Evolutionary conservation across 2,329 filamentous ascomycete genomes (phyloP).

Genomic region (Aureobasidium zeae): DNA sequence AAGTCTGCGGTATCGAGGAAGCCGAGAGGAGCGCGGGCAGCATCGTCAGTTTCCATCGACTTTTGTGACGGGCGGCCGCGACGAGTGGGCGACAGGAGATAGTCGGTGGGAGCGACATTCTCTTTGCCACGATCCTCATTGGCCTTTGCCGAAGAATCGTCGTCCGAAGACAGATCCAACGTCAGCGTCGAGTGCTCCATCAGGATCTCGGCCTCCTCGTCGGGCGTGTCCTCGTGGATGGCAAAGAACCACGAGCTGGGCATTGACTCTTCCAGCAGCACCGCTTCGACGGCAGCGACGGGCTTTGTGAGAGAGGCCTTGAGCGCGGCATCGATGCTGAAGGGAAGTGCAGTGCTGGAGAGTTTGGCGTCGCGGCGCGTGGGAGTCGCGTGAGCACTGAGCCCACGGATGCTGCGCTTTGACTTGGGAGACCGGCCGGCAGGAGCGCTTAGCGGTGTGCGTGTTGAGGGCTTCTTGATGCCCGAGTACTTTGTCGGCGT

Average conservation of each 20-base stretch:
- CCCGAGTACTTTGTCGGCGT: conserved; percentile 31
- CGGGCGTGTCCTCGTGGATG: conserved; percentile 84
- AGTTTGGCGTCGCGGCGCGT: conserved; percentile 62
- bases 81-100: conserved; percentile 12
- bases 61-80: conserved; percentile 8
- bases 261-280: conserved; percentile 49
- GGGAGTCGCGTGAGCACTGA: conserved; percentile 47
- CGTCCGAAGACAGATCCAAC: conserved; percentile 83
- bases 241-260: conserved; percentile 73
- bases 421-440: conserved; percentile 71
- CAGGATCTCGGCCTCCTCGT: conserved; percentile 84
- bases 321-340: conserved; percentile 77
- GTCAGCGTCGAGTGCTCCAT: conserved; percentile 84
- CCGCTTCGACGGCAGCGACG: conserved; percentile 28
- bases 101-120: conserved; percentile 67
- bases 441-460: conserved; percentile 46
- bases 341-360: conserved; percentile 48
- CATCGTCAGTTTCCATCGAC: conserved; percentile 29
- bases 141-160: conserved; percentile 52
- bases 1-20: conserved; percentile 30
- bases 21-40: conserved; percentile 24
- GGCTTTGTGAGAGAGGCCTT: conserved; percentile 59
- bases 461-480: conserved; percentile 36
- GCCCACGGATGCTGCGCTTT: conserved; percentile 62
- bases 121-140: conserved; percentile 71